Evolutionary conservation across 2,329 filamentous ascomycete genomes (phyloP), one percentile per base, ranked within the genome.

Genomic region (Eutypella sp.): DNA sequence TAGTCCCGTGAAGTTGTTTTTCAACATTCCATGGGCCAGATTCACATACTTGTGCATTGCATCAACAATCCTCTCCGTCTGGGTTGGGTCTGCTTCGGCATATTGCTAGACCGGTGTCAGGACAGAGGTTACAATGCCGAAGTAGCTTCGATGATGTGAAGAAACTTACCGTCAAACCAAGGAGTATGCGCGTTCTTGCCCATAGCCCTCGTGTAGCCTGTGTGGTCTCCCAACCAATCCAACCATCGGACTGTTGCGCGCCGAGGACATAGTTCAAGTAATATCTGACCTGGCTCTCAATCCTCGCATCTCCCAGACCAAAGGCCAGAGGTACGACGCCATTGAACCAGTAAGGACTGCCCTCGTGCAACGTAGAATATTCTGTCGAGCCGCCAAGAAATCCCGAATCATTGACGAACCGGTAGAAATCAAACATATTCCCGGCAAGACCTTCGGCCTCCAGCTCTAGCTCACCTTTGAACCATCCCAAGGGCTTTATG

Each of bases 271-370:
- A 72, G 43, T 73, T 62, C 5, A 73, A 58, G 24, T 70, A 69
- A 5, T 61, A 50, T 16, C 67, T 64, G 7, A 76, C 71, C 48
- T 82, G 76, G 0, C 50, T 53, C 51, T 76, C 75, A n/a, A 82
- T 60, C 5, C 70, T 60, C 3, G 61, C 51, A 54, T 81, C 71
- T 42, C 75, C 65, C 4, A 76, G 58, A 0, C 60, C 61, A 48
- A 75, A 81, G 1, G 78, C 76, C 20, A 81, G 66, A 16, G 78
- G 76, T 2, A 82, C 76, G 1, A 80, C 63, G 4, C 71, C 74
- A 52, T 82, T 81, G 54, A 79, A 75, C 74, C 77, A 81, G 57
- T 81, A 81, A 0, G 77, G 75, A 22, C 73, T 69, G 2, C 70
- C 74, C 61, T 82, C 78, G 52, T 79, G 70, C 2, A 81, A 62